Evolutionary conservation across 2,329 filamentous ascomycete species (phyloP), one percentile per base, ranked within the genome.

Genomic region (Anthostomella pinea): DNA sequence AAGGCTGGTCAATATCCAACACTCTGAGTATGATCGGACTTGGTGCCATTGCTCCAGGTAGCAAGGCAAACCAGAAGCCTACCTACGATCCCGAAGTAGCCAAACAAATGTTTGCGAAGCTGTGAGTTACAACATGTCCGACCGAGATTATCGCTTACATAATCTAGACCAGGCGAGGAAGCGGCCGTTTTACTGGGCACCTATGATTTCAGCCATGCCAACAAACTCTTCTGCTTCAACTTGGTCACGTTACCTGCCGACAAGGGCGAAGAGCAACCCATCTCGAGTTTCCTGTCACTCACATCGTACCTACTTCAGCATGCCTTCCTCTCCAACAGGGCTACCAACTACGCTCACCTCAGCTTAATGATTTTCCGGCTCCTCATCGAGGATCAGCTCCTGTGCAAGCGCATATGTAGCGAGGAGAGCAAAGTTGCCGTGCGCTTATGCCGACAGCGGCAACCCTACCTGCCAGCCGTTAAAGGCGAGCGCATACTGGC

Each of bases 301-400:
- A 86, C 87, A 3, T 97, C 91, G 3, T 98, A 98, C 63, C 75
- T 97, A 20, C 77, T 95, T 31, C 90, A 96, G 52, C 91, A 98
- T 64, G 90, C 93, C 2, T 85, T 96, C 62, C 79, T 93, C 14
- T 94, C 88, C 3, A 62, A 73, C 19, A 78, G 93, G 45, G 80
- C 87, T 9, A 79, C 87, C 1, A 74, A 87, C 44, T 98, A 98
- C 62, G 83, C 87, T 2, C 83, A 94, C 52, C 73, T 95, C 16
- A 90, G 83, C 52, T 74, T 97, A 11, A 85, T 95, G 67, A 84
- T 89, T 8, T 70, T 97, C 39, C 85, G 90, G 15, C 79, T 95
- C 15, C 68, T 98, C 3, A 79, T 95, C 35, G 91, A 97, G 63
- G 91, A 98, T 58, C 77, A 84, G 20, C 68, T 79, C 7, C 71